Evolutionary conservation across 2,329 filamentous ascomycete genomes (phyloP), one percentile per base, ranked within the genome.

Genomic region (Diaporthe vaccinii): DNA sequence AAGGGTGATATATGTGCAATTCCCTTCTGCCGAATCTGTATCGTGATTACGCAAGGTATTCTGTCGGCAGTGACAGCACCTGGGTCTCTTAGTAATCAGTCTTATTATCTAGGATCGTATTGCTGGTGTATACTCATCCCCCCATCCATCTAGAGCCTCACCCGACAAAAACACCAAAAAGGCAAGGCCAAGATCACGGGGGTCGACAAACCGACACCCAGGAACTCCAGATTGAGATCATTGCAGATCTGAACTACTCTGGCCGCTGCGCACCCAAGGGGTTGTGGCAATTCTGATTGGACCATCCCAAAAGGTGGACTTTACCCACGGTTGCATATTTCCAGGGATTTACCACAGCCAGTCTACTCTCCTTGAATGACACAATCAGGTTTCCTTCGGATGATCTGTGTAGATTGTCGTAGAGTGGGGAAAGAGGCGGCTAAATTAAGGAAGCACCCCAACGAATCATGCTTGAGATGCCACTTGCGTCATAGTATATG

Each of bases 381-480:
- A 67, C 41, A 67, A 51, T 67, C 62, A 51, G 28, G 31, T 68
- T 36, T 53, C 62, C 22, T 51, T 51, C 44, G 44, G 62, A 25
- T 68, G 62, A 39, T 68, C 7, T 20, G 44, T 20, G 22, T 36
- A 68, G 7, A 68, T 68, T 68, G 31, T 53, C 20, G 31, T 51
- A 53, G 44, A 68, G 53, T 68, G 31, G 44, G 62, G 62, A 25
- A 51, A 68, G 28, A 44, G 36, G 62, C 44, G 62, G 62, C 62
- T 68, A 68, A 68, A 68, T 68, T 53, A 39, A 25, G 62, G 12
- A 39, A 36, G 62, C 44, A 28, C 14, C 44, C 44, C 46, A 36
- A 53, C 46, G 62, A 25, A 28, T 36, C 46, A 39, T 68, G 10
- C 22, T 39, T 36, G 31, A 68, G 46, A 25, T 53, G 22, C 28